Evolutionary conservation across 2,329 filamentous ascomycete genomes (phyloP).

Genomic region (Trichoderma sp.): DNA sequence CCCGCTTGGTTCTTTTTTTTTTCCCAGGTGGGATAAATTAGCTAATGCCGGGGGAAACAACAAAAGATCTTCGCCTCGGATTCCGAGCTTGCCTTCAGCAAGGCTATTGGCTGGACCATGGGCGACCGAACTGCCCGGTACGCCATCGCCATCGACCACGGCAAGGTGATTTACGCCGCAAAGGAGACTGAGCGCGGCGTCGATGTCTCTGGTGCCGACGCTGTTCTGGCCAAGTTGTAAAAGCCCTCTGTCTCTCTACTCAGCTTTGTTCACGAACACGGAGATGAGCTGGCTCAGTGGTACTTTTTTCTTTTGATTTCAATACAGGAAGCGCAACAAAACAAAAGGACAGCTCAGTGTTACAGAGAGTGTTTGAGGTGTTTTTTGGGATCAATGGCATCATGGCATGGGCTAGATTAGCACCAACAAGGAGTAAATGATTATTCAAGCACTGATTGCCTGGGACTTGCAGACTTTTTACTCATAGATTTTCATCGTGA

Average conservation of each 20-base stretch:
- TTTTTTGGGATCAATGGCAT: not conserved
- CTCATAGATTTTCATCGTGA: not conserved
- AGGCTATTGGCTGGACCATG: constrained; percentile 75
- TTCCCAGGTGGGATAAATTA: constrained; percentile 1
- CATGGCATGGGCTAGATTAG: not conserved
- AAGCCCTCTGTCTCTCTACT: not conserved
- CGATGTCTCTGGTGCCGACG: constrained; percentile 57
- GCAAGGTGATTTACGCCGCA: constrained; percentile 80
- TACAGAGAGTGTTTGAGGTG: not conserved
- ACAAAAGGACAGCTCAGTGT: not conserved
- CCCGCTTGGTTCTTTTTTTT: not conserved
- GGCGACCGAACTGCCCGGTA: constrained; percentile 78
- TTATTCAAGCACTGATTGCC: not conserved
- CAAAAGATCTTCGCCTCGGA: constrained; percentile 75
- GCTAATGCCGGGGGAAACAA: not conserved
- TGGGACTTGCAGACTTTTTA: not conserved
- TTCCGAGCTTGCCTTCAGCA: constrained; percentile 69
- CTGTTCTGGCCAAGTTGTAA: constrained; percentile 58
- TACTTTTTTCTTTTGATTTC: not conserved
- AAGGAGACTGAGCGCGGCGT: constrained; percentile 63
- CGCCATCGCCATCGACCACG: constrained; percentile 80
- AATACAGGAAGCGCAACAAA: not conserved
- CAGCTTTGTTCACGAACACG: not conserved
- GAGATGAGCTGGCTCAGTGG: not conserved
- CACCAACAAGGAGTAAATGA: not conserved